A percentile compares a stretch with the other conserved stretches of the same genome.
These are phyloP conservation scores for Lachnellula suecica DNA, from an alignment of 2,329 filamentous ascomycete genomes.

Conservation along the genomic window DNA sequence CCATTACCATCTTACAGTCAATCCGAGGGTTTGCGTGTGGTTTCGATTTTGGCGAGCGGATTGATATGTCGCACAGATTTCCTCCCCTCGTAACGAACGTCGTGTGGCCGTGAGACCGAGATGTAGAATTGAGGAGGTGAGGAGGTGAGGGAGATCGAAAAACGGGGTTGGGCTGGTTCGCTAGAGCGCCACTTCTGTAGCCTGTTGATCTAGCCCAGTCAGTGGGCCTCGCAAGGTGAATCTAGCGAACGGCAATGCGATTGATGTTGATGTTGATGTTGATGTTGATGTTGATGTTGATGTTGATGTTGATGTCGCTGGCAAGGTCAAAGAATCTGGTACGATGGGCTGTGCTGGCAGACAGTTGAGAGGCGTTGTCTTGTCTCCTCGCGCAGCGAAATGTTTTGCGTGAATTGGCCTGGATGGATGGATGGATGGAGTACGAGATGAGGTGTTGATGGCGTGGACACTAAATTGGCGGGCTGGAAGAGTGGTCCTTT, in stretches of 20 bases:
- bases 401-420: too few species aligned
- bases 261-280: background rate
- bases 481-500: background rate
- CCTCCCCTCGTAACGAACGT: conserved; percentile 10
- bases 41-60: background rate
- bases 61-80: background rate
- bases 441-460: background rate
- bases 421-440: background rate
- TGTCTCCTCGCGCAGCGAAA: background rate
- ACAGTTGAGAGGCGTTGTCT: background rate
- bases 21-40: background rate
- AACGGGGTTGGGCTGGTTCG: background rate
- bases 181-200: background rate
- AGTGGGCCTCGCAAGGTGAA: background rate
- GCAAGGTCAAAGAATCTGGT: background rate
- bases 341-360: background rate
- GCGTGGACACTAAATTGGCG: background rate
- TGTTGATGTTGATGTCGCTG: background rate
- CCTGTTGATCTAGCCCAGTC: background rate
- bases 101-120: background rate
- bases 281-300: background rate
- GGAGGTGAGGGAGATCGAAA: background rate
- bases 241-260: background rate
- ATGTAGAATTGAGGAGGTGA: conserved; percentile 3
- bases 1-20: conserved; percentile 12